Base-by-base conservation (phyloP, 805 yeast genomes). In the Saccharomycopsis guyanensis region DNA sequence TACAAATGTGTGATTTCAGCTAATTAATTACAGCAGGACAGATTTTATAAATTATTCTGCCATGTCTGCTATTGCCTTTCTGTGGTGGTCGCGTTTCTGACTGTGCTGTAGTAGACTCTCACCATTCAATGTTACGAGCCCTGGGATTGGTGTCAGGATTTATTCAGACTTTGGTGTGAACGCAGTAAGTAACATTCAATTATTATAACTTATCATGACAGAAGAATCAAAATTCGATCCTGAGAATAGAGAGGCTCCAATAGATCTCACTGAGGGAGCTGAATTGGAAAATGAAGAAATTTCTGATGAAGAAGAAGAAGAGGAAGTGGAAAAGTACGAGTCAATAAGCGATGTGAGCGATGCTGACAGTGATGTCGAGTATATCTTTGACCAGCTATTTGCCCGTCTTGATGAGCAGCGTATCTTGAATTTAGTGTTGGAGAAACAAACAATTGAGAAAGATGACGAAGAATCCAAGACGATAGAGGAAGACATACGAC, bases 281-380 rank as follows among this genome's bases (percentile, higher is more conserved):
- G 29, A 25, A 6, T 6, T 7, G 6, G 29, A 25, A 10, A 10
- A 25, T 6, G 29, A 25, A 25, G 29, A 25, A 25, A 10, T 5
- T 10, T 5, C 10, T 7, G 19, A 15, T 5, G 37, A 33, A 33
- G 37, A 33, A 15, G 37, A 33, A 12, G 20, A 33, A 33, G 37
- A 33, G 10, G 18, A 15, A 15, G 7, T 15, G 10, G 20, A 33
- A 15, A 18, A 33, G 20, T 33, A 15, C 18, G 18, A 5, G 10
- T 33, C 37, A 15, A 12, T 15, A 7, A 15, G 19, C 19, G 53
- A 50, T 29, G 45, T 47, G 12, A 47, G 46, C 32, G 53, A 50
- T 34, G 53, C 45, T 20, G 51, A 46, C 6, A 38, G 33, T 4
- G 53, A 50, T 25, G 16, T 50, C 3, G 34, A 39, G 6, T 50